Base-by-base conservation (phyloP, 352 stramenopile genomes). In the Globisporangium spiculum region DNA sequence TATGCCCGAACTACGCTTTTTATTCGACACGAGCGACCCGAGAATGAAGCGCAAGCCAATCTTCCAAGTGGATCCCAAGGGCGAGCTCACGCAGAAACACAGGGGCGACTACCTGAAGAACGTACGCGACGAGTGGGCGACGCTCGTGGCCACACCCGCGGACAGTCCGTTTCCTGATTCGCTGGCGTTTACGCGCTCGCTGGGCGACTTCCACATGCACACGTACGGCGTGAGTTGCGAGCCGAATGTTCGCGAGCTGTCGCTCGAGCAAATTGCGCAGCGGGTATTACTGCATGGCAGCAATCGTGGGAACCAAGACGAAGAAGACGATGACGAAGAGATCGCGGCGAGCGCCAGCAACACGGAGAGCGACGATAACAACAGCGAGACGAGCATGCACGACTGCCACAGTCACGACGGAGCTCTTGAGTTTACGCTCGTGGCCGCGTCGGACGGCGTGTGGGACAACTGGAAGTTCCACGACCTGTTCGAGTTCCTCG, bases 401-500 rank as follows among this genome's bases (percentile, higher is more conserved):
- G 20, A 69, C 5, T 26, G 36, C 18, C 12, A 70, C 7, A 2
- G 14, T 7, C 16, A 48, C 41, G 41, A 14, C 41, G 41, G 41
- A 48, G 38, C 52, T 60, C 22, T 65, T 9, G 65, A 81, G 67
- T 77, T 95, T 48, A 79, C 79, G 56, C 58, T 97, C 1, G 36
- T 95, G 8, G 76, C 94, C 20, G 90, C 86, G 1, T 92, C 85
- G 0, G 90, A 97, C 71, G 90, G 89, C 16, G 70, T 97, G 22
- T 97, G 89, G 90, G 90, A 97, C 74, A 94, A 93, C 71, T 97
- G 90, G 89, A 83, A 91, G 65, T 96, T 93, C 71, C 73, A 81
- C 36, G 87, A 96, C 32, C 66, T 96, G 14, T 69, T 82, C 20
- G 60, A 64, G 9, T 91, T 92, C 89, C 9, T 63, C 36, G 20